Base-by-base conservation (phyloP, 2,329 filamentous ascomycete species). In the Colletotrichum acutatum region DNA sequence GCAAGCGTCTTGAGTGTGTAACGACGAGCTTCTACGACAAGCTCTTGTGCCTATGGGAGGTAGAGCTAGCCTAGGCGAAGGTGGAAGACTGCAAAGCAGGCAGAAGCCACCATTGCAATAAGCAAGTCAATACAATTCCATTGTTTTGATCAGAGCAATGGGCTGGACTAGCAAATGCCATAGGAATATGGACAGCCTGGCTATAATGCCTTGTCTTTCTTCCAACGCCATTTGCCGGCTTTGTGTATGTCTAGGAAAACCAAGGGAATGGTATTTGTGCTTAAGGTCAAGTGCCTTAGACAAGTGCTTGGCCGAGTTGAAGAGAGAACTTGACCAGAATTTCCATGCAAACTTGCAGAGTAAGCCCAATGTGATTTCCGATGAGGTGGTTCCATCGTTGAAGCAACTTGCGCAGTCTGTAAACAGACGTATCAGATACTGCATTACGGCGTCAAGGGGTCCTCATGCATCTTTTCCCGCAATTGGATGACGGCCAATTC, bases 1-100 rank as follows among this genome's bases (percentile, higher is more conserved):
- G 71, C 0, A 69, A 74, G 4, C 68, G 83, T 7, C 68, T 86
- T 46, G 76, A 84, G 24, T 89, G 91, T 76, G 84, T 95, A 1
- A 93, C 92, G 26, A 94, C 92, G 0, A 95, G 93, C 79, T 95
- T 95, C 76, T 95, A 95, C 76, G 93, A 95, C 80, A 90, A 87
- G 78, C 80, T 92, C 58, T 78, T 95, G 37, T 94, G 92, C 80
- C 77, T 94, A 1, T 95, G 93, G 93, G 80, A 85, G 56, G 62
- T 11, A 19, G 32, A 57, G 28, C 3, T 57, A 19, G 19, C 19
- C 37, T 46, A 57, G 32, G 22, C 8, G 19, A 49, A n/a, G 16
- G 19, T 4, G 5, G 24, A 19, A 57, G 7, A 19, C 19, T 19
- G 16, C 8, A 22, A 30, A 30, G 16, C 11, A 57, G 22, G 26